Evolutionary conservation across 805 yeast genomes (phyloP).

Genomic region (Candida pini): DNA sequence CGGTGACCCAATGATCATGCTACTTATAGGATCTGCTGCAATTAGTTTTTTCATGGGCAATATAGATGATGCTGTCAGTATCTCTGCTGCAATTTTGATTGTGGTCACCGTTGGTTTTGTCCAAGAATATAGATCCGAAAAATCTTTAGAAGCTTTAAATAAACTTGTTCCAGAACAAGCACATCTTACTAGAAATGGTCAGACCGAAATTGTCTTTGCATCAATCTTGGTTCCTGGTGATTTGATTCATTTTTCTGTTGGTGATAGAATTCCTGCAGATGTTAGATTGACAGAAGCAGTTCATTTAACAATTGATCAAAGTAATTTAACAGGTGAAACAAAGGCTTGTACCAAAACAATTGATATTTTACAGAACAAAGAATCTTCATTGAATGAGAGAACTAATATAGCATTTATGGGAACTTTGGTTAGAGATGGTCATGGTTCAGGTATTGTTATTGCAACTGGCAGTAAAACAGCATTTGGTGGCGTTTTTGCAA

Average conservation of each 20-base stretch:
- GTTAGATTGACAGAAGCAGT: slow-evolving; percentile 72
- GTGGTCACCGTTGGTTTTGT: slow-evolving; percentile 97
- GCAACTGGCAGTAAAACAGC: slow-evolving; percentile 89
- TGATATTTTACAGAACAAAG: slow-evolving; percentile 33
- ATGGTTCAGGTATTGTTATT: slow-evolving; percentile 87
- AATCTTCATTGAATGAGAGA: slow-evolving; percentile 48
- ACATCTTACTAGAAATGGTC: slow-evolving; percentile 78
- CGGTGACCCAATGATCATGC: slow-evolving; percentile 84
- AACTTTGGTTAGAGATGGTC: slow-evolving; percentile 93
- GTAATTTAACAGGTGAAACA: slow-evolving; percentile 93
- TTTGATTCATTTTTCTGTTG: slow-evolving; percentile 79
- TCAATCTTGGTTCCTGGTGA: slow-evolving; percentile 93
- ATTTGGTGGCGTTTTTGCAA: slow-evolving; percentile 89
- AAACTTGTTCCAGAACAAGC: slow-evolving; percentile 96
- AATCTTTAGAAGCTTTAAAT: slow-evolving; percentile 87
- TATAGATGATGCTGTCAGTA: slow-evolving; percentile 90
- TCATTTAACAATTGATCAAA: slow-evolving; percentile 84
- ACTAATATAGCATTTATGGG: slow-evolving; percentile 91
- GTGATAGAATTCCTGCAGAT: slow-evolving; percentile 97
- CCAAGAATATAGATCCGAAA: slow-evolving; percentile 94
- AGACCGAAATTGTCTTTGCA: slow-evolving; percentile 78
- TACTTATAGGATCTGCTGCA: slow-evolving; percentile 85
- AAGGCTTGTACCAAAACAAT: slow-evolving; percentile 70
- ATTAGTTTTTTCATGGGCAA: slow-evolving; percentile 92
- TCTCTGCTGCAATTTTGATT: slow-evolving; percentile 83